A percentile compares a stretch with the other conserved stretches of the same genome.
phyloP scores from a whole-genome alignment of 2,329 filamentous ascomycete genomes.

The Zasmidium citrigriseum region DNA sequence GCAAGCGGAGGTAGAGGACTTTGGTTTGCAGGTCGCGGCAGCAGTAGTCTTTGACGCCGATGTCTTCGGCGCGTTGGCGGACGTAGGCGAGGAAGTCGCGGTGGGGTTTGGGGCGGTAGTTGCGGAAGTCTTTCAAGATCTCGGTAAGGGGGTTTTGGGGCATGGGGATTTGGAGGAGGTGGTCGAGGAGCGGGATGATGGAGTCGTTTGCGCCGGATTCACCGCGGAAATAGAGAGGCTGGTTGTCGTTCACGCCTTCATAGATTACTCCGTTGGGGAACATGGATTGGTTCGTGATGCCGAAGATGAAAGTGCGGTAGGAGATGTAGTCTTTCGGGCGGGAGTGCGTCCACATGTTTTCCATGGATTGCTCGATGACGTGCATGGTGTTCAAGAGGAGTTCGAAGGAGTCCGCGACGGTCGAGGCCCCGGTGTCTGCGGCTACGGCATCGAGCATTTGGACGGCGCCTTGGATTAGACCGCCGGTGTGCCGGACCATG shows the following conservation, averaged over 20 bases:
- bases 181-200: constrained; percentile 86
- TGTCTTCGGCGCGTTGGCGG: constrained; percentile 49
- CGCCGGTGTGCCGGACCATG: constrained; percentile 86
- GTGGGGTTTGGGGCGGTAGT: constrained; percentile 87
- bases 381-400: constrained; percentile 35
- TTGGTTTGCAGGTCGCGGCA: constrained; percentile 34
- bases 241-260: constrained; percentile 67
- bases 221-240: constrained; percentile 80
- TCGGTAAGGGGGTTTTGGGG: constrained; percentile 84
- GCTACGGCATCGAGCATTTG: constrained; percentile 60
- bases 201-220: constrained; percentile 93
- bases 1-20: constrained; percentile 49
- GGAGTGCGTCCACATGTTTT: constrained; percentile 83
- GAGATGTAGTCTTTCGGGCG: constrained; percentile 80
- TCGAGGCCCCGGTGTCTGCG: constrained; percentile 17
- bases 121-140: constrained; percentile 84
- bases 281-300: constrained; percentile 91
- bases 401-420: constrained; percentile 27
- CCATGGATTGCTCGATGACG: constrained; percentile 36
- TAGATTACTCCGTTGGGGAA: constrained; percentile 91
- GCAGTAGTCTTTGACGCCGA: constrained; percentile 61
- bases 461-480: constrained; percentile 72
- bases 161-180: constrained; percentile 83
- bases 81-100: constrained; percentile 80
- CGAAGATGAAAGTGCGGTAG: constrained; percentile 96